Base-by-base conservation (phyloP, 2,329 filamentous ascomycete species). In the Truncatella angustata region DNA sequence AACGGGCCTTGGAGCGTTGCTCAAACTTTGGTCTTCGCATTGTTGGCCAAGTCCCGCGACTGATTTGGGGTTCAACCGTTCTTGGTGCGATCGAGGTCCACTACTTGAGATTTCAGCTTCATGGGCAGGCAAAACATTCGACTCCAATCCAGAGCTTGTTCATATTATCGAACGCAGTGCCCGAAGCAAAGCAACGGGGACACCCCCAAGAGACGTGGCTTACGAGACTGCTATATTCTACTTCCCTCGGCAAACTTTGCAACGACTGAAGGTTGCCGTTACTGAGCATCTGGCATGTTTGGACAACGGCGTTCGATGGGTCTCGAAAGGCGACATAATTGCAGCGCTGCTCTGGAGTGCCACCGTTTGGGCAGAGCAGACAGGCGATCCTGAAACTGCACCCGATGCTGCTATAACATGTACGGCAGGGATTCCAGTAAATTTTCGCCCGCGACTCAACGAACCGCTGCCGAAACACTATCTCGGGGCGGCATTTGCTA, bases 21-120 rank as follows among this genome's bases (percentile, higher is more conserved):
- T 66, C n/a, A 59, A 58, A 39, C 52, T 66, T 4, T 67, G 65
- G 63, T 62, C 64, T 11, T 53, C 62, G 14, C 50, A 63, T 50
- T 65, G 63, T 32, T 60, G 61, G 3, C 45, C 51, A 6, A 53
- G 50, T 4, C 43, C 53, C 4, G 58, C 58, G 12, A 43, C 35
- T 2, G 36, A 48, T 16, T 43, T 51, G 10, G 54, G 54, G 2
- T 64, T 63, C 14, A 37, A 58, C n/a, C 47, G 43, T 24, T 51
- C 35, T 37, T 63, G 59, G 62, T 43, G 61, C 18, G 54, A 63
- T 24, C 59, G 60, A n/a, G 7, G 24, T 5, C 48, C 32, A 5
- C 48, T 64, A 10, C 50, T 55, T 24, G 43, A 45, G n/a, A n/a
- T n/a, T 2, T 28, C 28, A 9, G 16, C 28, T 14, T 4, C 12